These are phyloP conservation scores for Ogataea angusta DNA, from an alignment of 805 yeast species.

Conservation along the genomic window DNA sequence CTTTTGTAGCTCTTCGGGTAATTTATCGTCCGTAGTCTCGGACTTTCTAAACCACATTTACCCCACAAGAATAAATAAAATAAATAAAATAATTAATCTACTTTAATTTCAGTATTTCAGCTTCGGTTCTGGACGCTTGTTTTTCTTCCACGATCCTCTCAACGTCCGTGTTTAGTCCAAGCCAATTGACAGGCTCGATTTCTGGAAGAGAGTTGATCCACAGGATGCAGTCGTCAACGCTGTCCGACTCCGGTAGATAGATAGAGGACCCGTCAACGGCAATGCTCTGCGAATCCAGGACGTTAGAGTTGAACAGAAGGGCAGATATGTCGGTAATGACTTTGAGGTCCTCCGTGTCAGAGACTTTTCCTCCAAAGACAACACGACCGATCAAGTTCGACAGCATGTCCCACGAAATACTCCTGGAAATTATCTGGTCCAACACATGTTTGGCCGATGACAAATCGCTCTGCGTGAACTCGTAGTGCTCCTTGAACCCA, in stretches of 20 bases:
- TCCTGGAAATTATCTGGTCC: conserved; percentile 35
- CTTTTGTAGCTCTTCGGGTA: conserved; percentile 27
- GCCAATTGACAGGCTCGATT: conserved; percentile 37
- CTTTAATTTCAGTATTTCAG: not conserved
- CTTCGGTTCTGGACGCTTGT: conserved; percentile 9
- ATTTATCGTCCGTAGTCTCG: conserved; percentile 4
- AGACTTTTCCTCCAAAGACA: conserved; percentile 67
- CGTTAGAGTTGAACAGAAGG: conserved; percentile 36
- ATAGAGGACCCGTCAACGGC: conserved; percentile 29
- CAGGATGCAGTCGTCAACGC: conserved; percentile 29
- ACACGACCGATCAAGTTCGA: conserved; percentile 48
- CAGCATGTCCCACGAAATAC: conserved; percentile 54
- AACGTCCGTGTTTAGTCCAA: conserved; percentile 23
- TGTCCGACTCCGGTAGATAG: conserved; percentile 47
- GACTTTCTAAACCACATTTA: conserved; percentile 6
- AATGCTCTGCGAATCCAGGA: conserved; percentile 41
- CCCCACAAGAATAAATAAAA: conserved; percentile 5
- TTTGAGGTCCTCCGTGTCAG: conserved; percentile 38
- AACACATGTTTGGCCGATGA: conserved; percentile 45
- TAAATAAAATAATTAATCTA: not conserved
- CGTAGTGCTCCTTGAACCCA: conserved; percentile 61
- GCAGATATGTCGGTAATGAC: conserved; percentile 36
- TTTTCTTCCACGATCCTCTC: conserved; percentile 6
- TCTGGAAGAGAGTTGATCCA: conserved; percentile 59
- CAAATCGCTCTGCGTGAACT: conserved; percentile 73